Base-by-base conservation (phyloP, 1,284 basidiomycete species). In the Phlebopus sp. region DNA sequence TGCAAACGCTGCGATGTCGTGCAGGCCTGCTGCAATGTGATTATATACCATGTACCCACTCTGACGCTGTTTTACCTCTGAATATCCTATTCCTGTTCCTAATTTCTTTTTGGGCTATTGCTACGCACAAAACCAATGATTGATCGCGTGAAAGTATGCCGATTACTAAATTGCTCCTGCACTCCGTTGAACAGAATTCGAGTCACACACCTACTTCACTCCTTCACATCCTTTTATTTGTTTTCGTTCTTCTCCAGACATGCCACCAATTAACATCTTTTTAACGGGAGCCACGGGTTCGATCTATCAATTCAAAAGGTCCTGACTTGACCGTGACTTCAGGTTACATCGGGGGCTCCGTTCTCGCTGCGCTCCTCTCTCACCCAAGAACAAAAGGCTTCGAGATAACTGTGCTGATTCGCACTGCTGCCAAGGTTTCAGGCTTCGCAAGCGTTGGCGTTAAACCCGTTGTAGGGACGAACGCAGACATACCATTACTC, bases 331-430 rank as follows among this genome's bases (percentile, higher is more conserved):
- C n/a, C 25, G 25, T 49, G 18, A 21, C 25, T 29, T 15, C 44
- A 74, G 79, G 78, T 17, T 82, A 82, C 57, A 76, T 81, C 40
- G 78, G 79, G 8, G 78, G 75, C 32, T 70, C 74, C 3, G 72
- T 81, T 23, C 67, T 81, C 3, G 56, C 66, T 2, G 69, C 68
- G 25, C 64, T 81, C 5, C 61, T 79, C 29, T 55, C 56, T n/a
- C 73, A 78, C 52, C 67, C 72, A 7, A 63, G 64, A 19, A 56
- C 68, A 3, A 57, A 63, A 40, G 66, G 64, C 9, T 74, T 75
- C 49, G 54, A 69, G 2, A 70, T 74, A 47, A 75, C 70, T 7
- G 63, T 64, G 13, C 69, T 78, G 17, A 69, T 76, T 3, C 72
- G 75, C 43, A 67, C 68, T 15, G 36, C 56, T n/a, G 60, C 59